Evolutionary conservation across 495 filamentous ascomycete genomes (phyloP).

Genomic region (Aspergillus avenaceus): DNA sequence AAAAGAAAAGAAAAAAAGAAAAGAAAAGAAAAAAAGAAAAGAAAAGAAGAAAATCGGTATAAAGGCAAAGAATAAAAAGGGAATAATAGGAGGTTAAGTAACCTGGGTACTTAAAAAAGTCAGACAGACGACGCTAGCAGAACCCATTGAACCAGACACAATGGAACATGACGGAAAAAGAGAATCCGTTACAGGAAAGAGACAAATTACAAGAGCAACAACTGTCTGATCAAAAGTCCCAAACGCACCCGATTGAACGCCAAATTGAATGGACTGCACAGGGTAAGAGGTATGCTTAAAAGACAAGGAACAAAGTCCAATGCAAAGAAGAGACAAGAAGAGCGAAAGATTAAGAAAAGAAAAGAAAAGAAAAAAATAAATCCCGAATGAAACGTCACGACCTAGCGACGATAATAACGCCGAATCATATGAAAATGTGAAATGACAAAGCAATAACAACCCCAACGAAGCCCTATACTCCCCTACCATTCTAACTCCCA

Average conservation of each 20-base stretch:
- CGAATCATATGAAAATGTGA: background rate
- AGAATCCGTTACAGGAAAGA: background rate
- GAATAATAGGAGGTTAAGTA: background rate
- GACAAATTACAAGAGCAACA: background rate
- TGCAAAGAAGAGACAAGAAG: no score
- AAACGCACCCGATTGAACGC: conserved; percentile 13
- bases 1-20: conserved; percentile 7
- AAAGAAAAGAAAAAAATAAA: no score
- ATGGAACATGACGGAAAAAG: background rate
- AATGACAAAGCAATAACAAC: conserved; percentile 2
- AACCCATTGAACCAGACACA: conserved; percentile 9
- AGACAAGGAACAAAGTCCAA: background rate
- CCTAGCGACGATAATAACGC: background rate
- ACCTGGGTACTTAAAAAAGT: no score
- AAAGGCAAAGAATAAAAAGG: conserved; percentile 1
- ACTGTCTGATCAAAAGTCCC: conserved; percentile 11
- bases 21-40: conserved; percentile 5
- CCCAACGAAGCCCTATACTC: conserved; percentile 9
- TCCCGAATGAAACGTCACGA: background rate
- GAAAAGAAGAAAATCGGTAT: conserved; percentile 4
- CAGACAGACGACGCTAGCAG: conserved; percentile 8
- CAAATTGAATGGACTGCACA: conserved; percentile 8
- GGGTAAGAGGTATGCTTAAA: conserved; percentile 1
- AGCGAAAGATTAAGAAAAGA: no score
- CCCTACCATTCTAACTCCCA: conserved; percentile 18